Conservation (phyloP, 805 yeast species). For the Kodamaea jinghongensis region DNA sequence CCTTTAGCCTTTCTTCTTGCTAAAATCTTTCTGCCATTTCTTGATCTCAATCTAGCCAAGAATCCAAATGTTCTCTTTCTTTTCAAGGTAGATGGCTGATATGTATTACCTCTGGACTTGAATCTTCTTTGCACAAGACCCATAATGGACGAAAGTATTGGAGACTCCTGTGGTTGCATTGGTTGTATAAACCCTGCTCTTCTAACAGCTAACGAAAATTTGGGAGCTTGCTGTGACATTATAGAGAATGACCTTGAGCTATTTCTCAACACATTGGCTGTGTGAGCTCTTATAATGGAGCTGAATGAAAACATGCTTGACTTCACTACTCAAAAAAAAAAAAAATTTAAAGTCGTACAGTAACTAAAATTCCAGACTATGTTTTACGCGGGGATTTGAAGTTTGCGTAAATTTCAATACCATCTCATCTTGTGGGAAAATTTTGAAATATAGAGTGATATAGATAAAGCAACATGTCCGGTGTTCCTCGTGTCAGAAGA, state of each 20-base stretch:
- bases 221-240: constrained; percentile 12
- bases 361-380: constrained; percentile 3
- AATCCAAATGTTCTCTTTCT: constrained; percentile 91
- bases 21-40: constrained; percentile 74
- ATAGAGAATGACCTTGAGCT: constrained; percentile 10
- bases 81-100: constrained; percentile 88
- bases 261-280: constrained; percentile 5
- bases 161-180: constrained; percentile 15
- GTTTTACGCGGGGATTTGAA: constrained; percentile 1
- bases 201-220: constrained; percentile 11
- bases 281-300: constrained; percentile 8
- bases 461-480: constrained; percentile 17
- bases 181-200: constrained; percentile 19
- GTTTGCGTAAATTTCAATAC: constrained; percentile 3
- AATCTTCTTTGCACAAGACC: constrained; percentile 58
- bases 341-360: constrained; percentile 4
- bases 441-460: not conserved
- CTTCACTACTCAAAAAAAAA: constrained; percentile 1
- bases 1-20: constrained; percentile 82
- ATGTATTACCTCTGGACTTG: constrained; percentile 90
- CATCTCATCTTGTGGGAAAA: constrained; percentile 7
- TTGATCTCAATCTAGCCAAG: constrained; percentile 73
- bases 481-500: constrained; percentile 40
- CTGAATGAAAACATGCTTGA: constrained; percentile 4
- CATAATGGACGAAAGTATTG: constrained; percentile 21